Base-by-base conservation (phyloP, 1,284 basidiomycete species). In the Sutorius eximius region DNA sequence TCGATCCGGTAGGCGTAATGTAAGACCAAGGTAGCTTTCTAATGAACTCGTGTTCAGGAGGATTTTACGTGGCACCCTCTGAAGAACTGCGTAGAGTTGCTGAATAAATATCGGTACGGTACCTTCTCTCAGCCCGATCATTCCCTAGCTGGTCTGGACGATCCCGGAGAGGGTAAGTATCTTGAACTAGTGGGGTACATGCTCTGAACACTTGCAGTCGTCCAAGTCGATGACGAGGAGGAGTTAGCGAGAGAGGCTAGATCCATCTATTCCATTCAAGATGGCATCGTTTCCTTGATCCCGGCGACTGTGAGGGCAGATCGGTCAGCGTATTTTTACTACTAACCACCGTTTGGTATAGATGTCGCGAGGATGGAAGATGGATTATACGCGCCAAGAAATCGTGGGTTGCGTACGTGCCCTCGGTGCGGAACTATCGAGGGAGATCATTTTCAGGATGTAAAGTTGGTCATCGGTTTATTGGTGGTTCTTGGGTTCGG, bases 11-110 rank as follows among this genome's bases (percentile, higher is more conserved):
- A 61, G 80, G 51, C 3, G 38, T 53, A 10, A 27, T 53, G 13
- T 42, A 50, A 41, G 10, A 34, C 52, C n/a, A 43, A 22, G 32
- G 29, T 34, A 34, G 16, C 18, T 45, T 27, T 51, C 44, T 59
- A 37, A 65, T 42, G 38, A 51, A 11, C 40, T 2, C 41, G 8
- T 43, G 22, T 1, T 20, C 59, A 93, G 83, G 90, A 88, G 66
- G 87, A 86, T 1, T 89, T 90, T 63, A 76, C 76, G 2, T 96
- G 91, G 85, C 81, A 86, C 65, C 85, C 86, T 5, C 72, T 95
- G 11, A 73, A 82, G 45, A 64, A 70, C 18, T 92, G 89, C 61
- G 71, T 72, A n/a, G 73, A 80, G 0, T 66, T 83, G 18, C 75
- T 96, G 9, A 83, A 93, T 50, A 74, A 74, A 58, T 72, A 85